Percentiles rank a stretch among this genome's conserved stretches.
Evolutionary conservation across 2,329 filamentous ascomycete species (phyloP).

Genomic region (Nemania sp.): DNA sequence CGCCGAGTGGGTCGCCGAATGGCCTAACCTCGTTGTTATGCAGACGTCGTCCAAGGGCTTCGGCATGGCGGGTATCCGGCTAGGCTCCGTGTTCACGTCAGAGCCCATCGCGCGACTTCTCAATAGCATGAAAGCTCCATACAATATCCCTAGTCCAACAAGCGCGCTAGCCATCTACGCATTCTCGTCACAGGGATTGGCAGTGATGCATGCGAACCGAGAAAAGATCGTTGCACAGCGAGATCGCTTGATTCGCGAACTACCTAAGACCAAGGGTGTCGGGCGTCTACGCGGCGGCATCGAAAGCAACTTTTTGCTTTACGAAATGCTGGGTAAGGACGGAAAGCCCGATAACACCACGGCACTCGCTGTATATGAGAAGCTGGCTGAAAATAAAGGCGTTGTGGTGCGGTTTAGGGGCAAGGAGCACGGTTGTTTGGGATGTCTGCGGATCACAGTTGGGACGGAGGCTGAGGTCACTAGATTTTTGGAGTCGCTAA

Average conservation of each 20-base stretch:
- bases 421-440: conserved; percentile 89
- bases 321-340: conserved; percentile 81
- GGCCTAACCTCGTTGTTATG: conserved; percentile 96
- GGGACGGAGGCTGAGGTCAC: conserved; percentile 90
- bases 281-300: conserved; percentile 84
- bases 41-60: conserved; percentile 99
- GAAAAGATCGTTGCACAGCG: conserved; percentile 80
- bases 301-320: conserved; percentile 89
- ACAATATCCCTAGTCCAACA: conserved; percentile 92
- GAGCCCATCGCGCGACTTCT: conserved; percentile 80
- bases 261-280: conserved; percentile 81
- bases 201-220: conserved; percentile 77
- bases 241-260: conserved; percentile 77
- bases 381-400: conserved; percentile 83
- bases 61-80: conserved; percentile 90
- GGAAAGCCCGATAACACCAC: conserved; percentile 82
- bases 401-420: conserved; percentile 95
- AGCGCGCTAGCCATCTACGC: conserved; percentile 82
- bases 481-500: conserved; percentile 78
- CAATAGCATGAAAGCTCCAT: conserved; percentile 94
- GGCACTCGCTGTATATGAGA: conserved; percentile 85
- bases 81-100: conserved; percentile 86
- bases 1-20: conserved; percentile 91
- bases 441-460: conserved; percentile 90
- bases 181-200: conserved; percentile 74